A percentile compares a stretch with the other conserved stretches of the same genome.
These are phyloP conservation scores for Phytophthora agathidicida DNA, from an alignment of 352 stramenopile genomes.

Conservation along the genomic window DNA sequence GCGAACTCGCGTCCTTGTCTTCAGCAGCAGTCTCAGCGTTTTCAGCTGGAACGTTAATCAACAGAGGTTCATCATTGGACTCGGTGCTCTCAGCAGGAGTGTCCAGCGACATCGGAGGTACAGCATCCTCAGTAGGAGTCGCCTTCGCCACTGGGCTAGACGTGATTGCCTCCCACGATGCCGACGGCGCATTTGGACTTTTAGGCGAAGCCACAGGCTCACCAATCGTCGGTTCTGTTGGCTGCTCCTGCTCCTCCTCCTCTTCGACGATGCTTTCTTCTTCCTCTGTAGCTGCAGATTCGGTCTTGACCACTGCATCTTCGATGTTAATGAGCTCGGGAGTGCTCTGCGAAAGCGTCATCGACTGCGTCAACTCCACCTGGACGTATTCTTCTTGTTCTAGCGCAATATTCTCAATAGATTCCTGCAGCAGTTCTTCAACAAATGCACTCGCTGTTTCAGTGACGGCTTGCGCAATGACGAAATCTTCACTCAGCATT, in stretches of 20 bases:
- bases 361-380: slow-evolving; percentile 61
- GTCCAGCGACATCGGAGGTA: slow-evolving; percentile 22
- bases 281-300: slow-evolving; percentile 27
- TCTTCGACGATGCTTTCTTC: slow-evolving; percentile 31
- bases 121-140: slow-evolving; percentile 12
- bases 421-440: slow-evolving; percentile 49
- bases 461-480: slow-evolving; percentile 30
- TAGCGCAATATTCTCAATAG: slow-evolving; percentile 48
- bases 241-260: slow-evolving; percentile 15
- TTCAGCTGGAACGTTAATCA: slow-evolving; percentile 23
- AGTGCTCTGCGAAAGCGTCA: slow-evolving; percentile 39
- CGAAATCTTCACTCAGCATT: slow-evolving; percentile 39
- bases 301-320: slow-evolving; percentile 26
- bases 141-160: slow-evolving; percentile 25
- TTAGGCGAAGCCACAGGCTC: slow-evolving; percentile 27
- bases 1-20: slow-evolving; percentile 32
- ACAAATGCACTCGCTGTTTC: slow-evolving; percentile 53
- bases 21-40: slow-evolving; percentile 21
- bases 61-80: slow-evolving; percentile 17
- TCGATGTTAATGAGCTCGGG: slow-evolving; percentile 35
- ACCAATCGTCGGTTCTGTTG: neutral
- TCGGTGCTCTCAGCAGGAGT: slow-evolving; percentile 13
- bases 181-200: neutral
- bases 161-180: slow-evolving; percentile 28
- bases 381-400: slow-evolving; percentile 75